phyloP scores from a whole-genome alignment of 1,284 basidiomycete species.

The Crepidotus sp. region DNA sequence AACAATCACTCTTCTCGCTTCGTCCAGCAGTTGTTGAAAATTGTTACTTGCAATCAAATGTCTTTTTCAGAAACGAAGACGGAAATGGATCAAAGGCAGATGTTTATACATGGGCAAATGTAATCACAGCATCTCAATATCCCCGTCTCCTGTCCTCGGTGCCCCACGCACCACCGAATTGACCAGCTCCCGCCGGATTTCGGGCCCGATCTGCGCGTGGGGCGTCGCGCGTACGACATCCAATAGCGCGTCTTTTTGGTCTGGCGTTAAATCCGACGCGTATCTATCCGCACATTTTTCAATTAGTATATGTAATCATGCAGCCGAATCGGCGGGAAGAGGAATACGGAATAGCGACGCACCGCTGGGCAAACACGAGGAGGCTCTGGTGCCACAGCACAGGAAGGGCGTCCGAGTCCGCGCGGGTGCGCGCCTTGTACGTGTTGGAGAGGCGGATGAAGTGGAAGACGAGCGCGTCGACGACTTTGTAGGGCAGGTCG shows the following conservation, averaged over 20 bases:
- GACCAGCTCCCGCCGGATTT: constrained; percentile 83
- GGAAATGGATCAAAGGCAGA: background rate
- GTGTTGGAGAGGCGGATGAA: constrained; percentile 91
- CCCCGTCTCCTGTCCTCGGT: constrained; percentile 51
- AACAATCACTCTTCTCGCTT: too few species aligned
- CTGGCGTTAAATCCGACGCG: constrained; percentile 91
- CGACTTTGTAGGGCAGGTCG: constrained; percentile 95
- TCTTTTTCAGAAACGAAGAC: too few species aligned
- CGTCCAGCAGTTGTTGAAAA: background rate
- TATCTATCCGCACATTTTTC: constrained; percentile 48
- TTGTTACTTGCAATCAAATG: background rate
- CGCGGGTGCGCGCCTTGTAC: constrained; percentile 62
- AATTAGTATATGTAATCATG: too few species aligned
- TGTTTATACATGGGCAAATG: background rate
- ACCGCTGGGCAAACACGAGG: constrained; percentile 91
- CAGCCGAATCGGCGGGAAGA: background rate
- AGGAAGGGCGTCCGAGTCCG: constrained; percentile 72
- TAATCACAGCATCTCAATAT: constrained; percentile 49
- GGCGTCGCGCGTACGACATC: constrained; percentile 85
- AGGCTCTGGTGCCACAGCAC: constrained; percentile 98
- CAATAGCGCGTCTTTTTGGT: constrained; percentile 96
- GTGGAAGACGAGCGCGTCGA: constrained; percentile 97
- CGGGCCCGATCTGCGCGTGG: constrained; percentile 84
- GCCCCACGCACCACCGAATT: constrained; percentile 67
- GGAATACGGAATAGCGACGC: constrained; percentile 1